phyloP scores from a whole-genome alignment of 345 rosid genomes.

The Euphorbia pulcherrima region DNA sequence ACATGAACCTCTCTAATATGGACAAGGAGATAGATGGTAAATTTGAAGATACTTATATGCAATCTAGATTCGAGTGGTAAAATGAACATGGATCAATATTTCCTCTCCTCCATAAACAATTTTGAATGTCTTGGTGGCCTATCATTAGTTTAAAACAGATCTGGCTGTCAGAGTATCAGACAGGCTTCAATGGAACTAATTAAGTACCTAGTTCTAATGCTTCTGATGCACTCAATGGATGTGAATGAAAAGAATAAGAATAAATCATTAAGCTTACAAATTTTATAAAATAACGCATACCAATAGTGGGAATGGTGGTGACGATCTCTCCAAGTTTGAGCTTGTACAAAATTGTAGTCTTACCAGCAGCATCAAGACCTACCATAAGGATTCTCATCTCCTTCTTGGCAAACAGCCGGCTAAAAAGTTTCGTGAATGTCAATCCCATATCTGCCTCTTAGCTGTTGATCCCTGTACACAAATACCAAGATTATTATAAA shows the following conservation, averaged over 20 bases:
- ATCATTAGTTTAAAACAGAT: background rate
- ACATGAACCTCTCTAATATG: background rate
- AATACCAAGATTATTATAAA: background rate
- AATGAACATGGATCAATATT: background rate
- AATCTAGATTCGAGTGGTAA: background rate
- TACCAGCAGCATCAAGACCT: slow-evolving; percentile 24
- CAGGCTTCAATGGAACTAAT: background rate
- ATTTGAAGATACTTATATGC: background rate
- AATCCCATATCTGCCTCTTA: slow-evolving; percentile 16
- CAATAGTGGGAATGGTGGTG: slow-evolving; percentile 23
- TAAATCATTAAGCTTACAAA: background rate
- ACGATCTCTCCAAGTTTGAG: slow-evolving; percentile 25
- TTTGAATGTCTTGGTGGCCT: background rate
- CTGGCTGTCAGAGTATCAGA: background rate
- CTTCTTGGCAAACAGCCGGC: slow-evolving; percentile 23
- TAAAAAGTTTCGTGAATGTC: slow-evolving; percentile 20
- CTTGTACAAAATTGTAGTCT: slow-evolving; percentile 23
- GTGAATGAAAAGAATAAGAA: background rate
- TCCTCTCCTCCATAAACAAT: background rate
- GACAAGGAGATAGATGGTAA: background rate
- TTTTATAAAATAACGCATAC: background rate
- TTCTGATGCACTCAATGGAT: background rate
- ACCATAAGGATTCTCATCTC: slow-evolving; percentile 23
- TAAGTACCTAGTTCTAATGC: background rate
- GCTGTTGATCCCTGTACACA: background rate